Conservation (phyloP, 352 stramenopile species). For the Pythium diclinum region DNA sequence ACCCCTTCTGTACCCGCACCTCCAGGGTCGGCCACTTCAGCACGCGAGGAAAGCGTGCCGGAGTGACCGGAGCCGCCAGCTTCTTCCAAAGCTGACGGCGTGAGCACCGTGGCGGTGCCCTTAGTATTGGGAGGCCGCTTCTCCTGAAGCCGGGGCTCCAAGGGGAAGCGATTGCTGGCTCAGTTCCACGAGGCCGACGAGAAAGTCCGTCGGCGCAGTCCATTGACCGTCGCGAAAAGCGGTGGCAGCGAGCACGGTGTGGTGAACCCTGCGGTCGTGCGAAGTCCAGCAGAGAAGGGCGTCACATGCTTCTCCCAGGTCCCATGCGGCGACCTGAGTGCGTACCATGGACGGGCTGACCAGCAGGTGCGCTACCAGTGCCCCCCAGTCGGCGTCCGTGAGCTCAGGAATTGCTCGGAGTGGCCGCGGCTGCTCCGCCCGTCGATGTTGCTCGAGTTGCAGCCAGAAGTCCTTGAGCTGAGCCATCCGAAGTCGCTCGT, state of each 20-base stretch:
- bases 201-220: not conserved
- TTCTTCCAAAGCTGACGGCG: not conserved
- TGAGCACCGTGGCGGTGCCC: conserved; percentile 3
- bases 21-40: too few species aligned
- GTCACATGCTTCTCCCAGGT: not conserved
- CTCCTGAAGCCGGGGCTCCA: not conserved
- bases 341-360: not conserved
- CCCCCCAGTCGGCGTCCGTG: not conserved
- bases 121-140: not conserved
- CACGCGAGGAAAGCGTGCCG: not conserved
- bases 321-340: not conserved
- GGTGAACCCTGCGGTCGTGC: not conserved
- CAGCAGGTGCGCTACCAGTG: not conserved
- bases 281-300: not conserved
- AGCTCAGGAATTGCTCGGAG: not conserved
- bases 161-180: not conserved
- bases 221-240: not conserved
- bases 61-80: not conserved
- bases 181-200: not conserved
- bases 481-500: not conserved
- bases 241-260: not conserved
- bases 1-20: too few species aligned
- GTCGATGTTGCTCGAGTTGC: not conserved
- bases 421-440: not conserved
- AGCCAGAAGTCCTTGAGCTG: not conserved